These are phyloP conservation scores for Glycine soja DNA, from an alignment of 306 rosid genomes.

Conservation along the genomic window DNA sequence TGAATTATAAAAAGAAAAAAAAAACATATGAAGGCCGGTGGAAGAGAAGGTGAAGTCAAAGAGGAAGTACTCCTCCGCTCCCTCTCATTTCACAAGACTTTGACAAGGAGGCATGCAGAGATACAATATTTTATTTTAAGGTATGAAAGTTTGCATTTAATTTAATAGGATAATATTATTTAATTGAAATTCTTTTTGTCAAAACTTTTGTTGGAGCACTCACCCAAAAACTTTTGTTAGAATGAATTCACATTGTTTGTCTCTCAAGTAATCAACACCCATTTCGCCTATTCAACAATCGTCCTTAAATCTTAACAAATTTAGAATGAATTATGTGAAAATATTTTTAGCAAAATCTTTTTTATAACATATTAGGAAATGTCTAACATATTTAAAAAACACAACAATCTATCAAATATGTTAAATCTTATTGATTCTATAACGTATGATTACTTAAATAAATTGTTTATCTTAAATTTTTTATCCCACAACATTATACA, in stretches of 20 bases:
- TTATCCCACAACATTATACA: no score
- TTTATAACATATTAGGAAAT: no score
- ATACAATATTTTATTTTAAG: neutral
- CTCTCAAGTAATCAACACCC: no score
- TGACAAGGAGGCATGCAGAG: neutral
- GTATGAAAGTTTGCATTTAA: neutral
- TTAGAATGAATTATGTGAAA: no score
- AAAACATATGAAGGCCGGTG: neutral
- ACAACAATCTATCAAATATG: no score
- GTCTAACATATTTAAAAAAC: no score
- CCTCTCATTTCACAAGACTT: neutral
- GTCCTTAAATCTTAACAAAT: no score
- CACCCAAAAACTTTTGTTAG: neutral
- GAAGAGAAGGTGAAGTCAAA: constrained; percentile 14
- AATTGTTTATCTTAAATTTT: no score
- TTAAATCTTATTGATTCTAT: no score
- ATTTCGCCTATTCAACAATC: no score
- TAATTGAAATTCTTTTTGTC: neutral
- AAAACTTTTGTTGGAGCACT: neutral
- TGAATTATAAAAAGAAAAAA: neutral
- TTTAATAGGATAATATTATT: neutral
- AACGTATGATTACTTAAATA: no score
- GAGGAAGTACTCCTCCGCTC: neutral
- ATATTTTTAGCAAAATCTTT: no score
- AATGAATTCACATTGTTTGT: neutral